Conservation (phyloP, 2,329 filamentous ascomycete species). For the Colletotrichum sp. region DNA sequence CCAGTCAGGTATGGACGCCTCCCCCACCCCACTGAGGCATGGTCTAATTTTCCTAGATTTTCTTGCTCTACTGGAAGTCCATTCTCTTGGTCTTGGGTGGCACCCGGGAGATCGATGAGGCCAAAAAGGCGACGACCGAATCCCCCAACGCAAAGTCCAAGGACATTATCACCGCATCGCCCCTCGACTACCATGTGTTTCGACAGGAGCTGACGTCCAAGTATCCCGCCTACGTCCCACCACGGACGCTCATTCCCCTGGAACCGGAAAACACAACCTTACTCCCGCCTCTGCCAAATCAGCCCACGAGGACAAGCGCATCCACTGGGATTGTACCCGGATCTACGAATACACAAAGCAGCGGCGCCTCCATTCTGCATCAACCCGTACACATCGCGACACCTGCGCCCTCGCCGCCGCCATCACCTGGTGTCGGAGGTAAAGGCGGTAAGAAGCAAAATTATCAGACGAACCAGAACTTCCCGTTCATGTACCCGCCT, state of each 20-base stretch:
- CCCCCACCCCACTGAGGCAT: neutral
- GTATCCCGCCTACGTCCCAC: slow-evolving; percentile 95
- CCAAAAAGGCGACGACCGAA: slow-evolving; percentile 76
- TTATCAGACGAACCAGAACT: slow-evolving; percentile 98
- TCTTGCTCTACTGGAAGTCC: slow-evolving; percentile 91
- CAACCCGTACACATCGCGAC: slow-evolving; percentile 99
- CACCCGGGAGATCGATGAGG: slow-evolving; percentile 71
- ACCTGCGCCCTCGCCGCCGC: slow-evolving; percentile 92
- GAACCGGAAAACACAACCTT: slow-evolving; percentile 92
- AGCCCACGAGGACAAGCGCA: slow-evolving; percentile 66
- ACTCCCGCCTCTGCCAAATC: slow-evolving; percentile 81
- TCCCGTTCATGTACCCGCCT: slow-evolving; percentile 96
- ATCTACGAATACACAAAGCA: slow-evolving; percentile 58
- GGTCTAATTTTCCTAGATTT: slow-evolving; percentile 55
- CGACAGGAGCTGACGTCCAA: slow-evolving; percentile 97
- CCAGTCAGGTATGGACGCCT: slow-evolving; percentile 61
- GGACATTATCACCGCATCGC: slow-evolving; percentile 88
- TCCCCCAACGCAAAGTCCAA: slow-evolving; percentile 65
- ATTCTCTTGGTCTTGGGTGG: slow-evolving; percentile 87
- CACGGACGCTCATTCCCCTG: slow-evolving; percentile 80
- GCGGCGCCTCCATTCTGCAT: slow-evolving; percentile 82
- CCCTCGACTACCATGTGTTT: slow-evolving; percentile 94
- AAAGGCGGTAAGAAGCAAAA: slow-evolving; percentile 99
- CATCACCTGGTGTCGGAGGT: slow-evolving; percentile 83
- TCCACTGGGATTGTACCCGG: slow-evolving; percentile 66